These are phyloP conservation scores for Trichophyton equinum DNA, from an alignment of 2,329 filamentous ascomycete species.

Conservation along the genomic window DNA sequence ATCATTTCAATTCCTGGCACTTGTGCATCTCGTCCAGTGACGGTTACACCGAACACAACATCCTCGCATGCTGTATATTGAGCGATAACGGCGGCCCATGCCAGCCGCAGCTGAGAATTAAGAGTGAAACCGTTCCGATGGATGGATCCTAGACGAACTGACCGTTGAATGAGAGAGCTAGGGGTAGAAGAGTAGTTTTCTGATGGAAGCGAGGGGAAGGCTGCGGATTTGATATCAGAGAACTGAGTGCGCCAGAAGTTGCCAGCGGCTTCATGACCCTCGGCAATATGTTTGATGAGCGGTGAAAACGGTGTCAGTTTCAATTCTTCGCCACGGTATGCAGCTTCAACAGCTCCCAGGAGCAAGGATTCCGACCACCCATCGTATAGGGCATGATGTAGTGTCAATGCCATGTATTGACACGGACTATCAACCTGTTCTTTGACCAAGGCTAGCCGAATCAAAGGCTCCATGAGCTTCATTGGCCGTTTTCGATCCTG, in stretches of 20 bases:
- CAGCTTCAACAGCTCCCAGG: conserved; percentile 15
- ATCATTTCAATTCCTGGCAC: conserved; percentile 28
- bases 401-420: conserved; percentile 21
- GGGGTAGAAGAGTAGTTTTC: not conserved
- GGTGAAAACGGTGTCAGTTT: not conserved
- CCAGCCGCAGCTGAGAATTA: conserved; percentile 9
- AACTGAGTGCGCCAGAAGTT: conserved; percentile 11
- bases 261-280: not conserved
- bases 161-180: not conserved
- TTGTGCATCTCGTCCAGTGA: conserved; percentile 28
- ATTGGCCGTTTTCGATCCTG: conserved; percentile 13
- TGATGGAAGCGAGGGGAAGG: conserved; percentile 5
- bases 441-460: conserved; percentile 15
- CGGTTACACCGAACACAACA: conserved; percentile 29
- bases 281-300: not conserved
- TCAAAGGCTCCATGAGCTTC: conserved; percentile 16
- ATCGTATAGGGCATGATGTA: conserved; percentile 32
- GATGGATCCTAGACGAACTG: not conserved
- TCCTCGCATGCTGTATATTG: conserved; percentile 26
- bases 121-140: conserved; percentile 5
- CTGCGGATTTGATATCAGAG: not conserved
- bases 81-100: conserved; percentile 26
- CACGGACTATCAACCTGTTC: not conserved
- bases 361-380: conserved; percentile 27
- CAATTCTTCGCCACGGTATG: not conserved